Conservation (phyloP, 768 basidiomycete species). For the Rhizopogon sp. region DNA sequence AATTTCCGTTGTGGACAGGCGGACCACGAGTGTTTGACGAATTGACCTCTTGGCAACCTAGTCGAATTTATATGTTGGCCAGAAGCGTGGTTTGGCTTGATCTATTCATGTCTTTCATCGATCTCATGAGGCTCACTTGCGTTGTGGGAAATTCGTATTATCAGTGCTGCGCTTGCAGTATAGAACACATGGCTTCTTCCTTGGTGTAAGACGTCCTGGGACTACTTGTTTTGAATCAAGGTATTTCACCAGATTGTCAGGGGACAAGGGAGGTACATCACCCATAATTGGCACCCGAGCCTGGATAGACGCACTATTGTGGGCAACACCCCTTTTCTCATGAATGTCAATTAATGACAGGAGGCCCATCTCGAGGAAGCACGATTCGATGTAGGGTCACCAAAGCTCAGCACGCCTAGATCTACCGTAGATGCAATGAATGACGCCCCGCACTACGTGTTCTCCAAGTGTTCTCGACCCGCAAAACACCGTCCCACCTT, state of each 20-base stretch:
- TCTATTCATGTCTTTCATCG: neutral
- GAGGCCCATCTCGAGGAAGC: neutral
- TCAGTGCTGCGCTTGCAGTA: neutral
- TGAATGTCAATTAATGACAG: neutral
- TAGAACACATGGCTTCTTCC: neutral
- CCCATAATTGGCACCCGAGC: neutral
- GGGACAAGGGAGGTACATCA: neutral
- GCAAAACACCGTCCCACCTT: neutral
- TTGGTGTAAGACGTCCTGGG: neutral
- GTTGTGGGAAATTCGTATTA: neutral
- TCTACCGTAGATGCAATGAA: neutral
- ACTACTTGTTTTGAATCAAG: neutral
- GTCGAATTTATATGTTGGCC: neutral
- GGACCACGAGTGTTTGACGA: neutral
- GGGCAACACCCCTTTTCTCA: neutral
- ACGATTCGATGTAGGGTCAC: too few relatives aligned
- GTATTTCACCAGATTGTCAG: neutral
- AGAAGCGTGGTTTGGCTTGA: neutral
- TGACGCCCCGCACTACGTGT: too few relatives aligned
- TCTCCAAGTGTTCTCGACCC: neutral
- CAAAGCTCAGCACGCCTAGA: too few relatives aligned
- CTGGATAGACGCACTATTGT: neutral
- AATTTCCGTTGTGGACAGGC: constrained; percentile 16
- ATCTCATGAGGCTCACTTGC: neutral
- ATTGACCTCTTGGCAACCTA: neutral